Evolutionary conservation across 2,329 filamentous ascomycete species (phyloP), one percentile per base, ranked within the genome.

Genomic region (Exophiala dermatitidis): DNA sequence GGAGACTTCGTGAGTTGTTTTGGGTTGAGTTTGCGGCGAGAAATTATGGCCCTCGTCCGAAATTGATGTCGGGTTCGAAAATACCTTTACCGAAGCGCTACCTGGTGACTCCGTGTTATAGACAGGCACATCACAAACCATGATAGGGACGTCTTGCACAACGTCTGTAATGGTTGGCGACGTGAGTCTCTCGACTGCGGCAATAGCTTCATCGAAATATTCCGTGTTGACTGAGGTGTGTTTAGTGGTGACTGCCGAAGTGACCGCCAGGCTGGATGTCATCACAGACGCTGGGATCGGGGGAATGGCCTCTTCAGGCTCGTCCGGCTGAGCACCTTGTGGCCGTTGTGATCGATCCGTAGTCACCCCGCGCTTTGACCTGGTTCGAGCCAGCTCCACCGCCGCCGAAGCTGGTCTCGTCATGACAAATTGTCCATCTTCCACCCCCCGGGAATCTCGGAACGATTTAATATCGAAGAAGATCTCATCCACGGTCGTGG

Each of bases 391-490:
- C 7, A 62, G 46, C 37, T 61, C 54, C 12, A 63, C 58, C 33
- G 52, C 53, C 8, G 46, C 53, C 32, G 61, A 63, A 41, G 58
- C 56, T 30, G 61, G 61, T 46, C 61, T 46, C 8, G 61, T 59
- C 60, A 63, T 63, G 45, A 60, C 60, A 44, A 63, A 63, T 26
- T 62, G 60, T 10, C 56, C 60, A 40, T 59, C 58, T 44, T 59
- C 58, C 1, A 61, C 47, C 7, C 60, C 60, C 12, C 58, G 57
- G 4, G 61, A 63, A 41, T 62, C 60, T 45, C 61, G 50, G 46
- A 62, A 60, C 8, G 58, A 60, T 50, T 59, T 59, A 38, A 63
- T 57, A 37, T 63, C 61, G 38, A 63, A 63, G 51, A 63, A 63
- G 9, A 63, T 62, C 32, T 63, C 61, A 12, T 59, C 58, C 6